Evolutionary conservation across 306 rosid genomes (phyloP).

Genomic region (Vicia villosa): DNA sequence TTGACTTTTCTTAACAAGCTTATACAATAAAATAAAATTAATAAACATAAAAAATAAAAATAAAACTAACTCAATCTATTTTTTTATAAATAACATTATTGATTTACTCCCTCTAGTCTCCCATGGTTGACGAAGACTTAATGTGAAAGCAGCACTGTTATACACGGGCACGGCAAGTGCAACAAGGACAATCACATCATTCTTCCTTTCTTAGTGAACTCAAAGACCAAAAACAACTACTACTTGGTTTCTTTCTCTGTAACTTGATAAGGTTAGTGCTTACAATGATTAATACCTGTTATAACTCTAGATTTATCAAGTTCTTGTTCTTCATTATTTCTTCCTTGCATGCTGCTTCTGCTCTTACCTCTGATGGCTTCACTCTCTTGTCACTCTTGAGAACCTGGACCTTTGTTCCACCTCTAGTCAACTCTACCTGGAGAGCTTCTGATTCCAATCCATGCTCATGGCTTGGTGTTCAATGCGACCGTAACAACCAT

Average conservation of each 20-base stretch:
- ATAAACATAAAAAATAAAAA: too few relatives aligned
- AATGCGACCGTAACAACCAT: constrained; percentile 48
- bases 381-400: constrained; percentile 51
- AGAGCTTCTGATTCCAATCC: constrained; percentile 60
- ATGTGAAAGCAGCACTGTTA: too few relatives aligned
- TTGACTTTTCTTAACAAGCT: too few relatives aligned
- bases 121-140: too few relatives aligned
- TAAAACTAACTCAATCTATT: too few relatives aligned
- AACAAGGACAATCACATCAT: too few relatives aligned
- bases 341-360: constrained; percentile 23
- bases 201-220: too few relatives aligned
- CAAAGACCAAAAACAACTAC: too few relatives aligned
- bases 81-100: too few relatives aligned
- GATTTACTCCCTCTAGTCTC: too few relatives aligned
- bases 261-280: not conserved
- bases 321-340: constrained; percentile 27
- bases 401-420: constrained; percentile 54
- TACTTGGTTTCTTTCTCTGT: not conserved
- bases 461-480: constrained; percentile 73
- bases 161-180: too few relatives aligned
- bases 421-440: constrained; percentile 56
- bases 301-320: not conserved
- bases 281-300: not conserved
- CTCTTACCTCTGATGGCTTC: constrained; percentile 64
- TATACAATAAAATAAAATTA: too few relatives aligned